Base-by-base conservation (phyloP, 495 filamentous ascomycete genomes). In the Tuber umbilicatum region DNA sequence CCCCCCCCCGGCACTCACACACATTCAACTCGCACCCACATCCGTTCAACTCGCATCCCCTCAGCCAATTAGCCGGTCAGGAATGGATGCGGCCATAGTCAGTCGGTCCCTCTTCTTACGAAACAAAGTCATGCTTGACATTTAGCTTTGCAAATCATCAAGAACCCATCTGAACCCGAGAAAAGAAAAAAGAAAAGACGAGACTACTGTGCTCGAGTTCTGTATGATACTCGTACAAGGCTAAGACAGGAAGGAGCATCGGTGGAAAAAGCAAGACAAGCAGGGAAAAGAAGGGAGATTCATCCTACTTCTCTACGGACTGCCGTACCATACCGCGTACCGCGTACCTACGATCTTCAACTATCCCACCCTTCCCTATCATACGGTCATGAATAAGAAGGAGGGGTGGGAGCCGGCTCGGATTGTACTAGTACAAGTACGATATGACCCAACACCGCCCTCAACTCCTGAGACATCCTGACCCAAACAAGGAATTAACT, bases 101-200 rank as follows among this genome's bases (percentile, higher is more conserved):
- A 78, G 68, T 74, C 45, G 70, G 75, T 71, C 75, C 60, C 40
- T 23, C 69, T 74, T 68, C 75, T 76, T 77, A 76, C 76, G 70
- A 78, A 78, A 78, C 74, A 78, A 76, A 70, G 70, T 78, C 76
- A 78, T 78, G 76, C 74, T 77, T 77, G 74, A 72, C 75, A 72
- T 78, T 69, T 74, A 38, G 60, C 76, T 73, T 64, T 64, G 55
- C 55, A 35, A 35, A 64, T 64, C 55, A 17, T 35, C 55, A 64
- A 35, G 55, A 35, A 64, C 14, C 27, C 55, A 4, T 17, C 55
- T 27, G 27, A 35, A 64, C 55, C 55, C 55, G 55, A 64, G 27
- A 64, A 35, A 64, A 64, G n/a, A 60, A n/a, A n/a, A n/a, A n/a
- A 64, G 35, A 35, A 12, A 35, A 31, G 27, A 64, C 12, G 31